Base-by-base conservation (phyloP, 2,329 filamentous ascomycete genomes). In the Venturia nashicola region DNA sequence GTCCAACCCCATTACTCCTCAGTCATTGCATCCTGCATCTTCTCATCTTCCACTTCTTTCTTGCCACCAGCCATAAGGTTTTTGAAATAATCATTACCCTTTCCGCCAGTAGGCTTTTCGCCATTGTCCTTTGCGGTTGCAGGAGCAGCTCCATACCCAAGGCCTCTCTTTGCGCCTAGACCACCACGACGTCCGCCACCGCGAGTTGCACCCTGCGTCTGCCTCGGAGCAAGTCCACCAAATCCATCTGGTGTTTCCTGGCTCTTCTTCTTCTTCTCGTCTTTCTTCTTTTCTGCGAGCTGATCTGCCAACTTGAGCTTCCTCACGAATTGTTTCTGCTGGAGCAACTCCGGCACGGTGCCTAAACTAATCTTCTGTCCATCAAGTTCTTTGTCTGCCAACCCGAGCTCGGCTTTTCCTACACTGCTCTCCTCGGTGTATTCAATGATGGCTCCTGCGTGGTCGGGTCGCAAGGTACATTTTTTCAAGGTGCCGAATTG, bases 391-490 rank as follows among this genome's bases (percentile, higher is more conserved):
- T 42, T 54, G 20, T 36, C 44, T 57, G 46, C 20, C 20, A 65
- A 32, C 12, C 61, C 61, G 20, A 65, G 27, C 32, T 63, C 32
- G 11, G 61, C 64, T 18, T 40, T 59, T 12, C 64, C 64, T 3
- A 48, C 64, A 44, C 61, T 59, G 34, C 39, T 46, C 36, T 44
- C 62, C n/a, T 65, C 62, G 27, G 27, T 78, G 70, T 89, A 97
- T 71, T 97, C 94, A 44, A 97, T 82, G 63, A 93, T 88, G 5
- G 92, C 94, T 14, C 91, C 92, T 65, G 87, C 86, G 67, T 96
- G 89, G 65, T 91, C 84, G 1, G 91, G 90, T 57, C 91, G 86
- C 12, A 97, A 80, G 14, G 88, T 81, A 4, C 97, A 80, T 73
- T 92, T 93, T 67, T 86, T 80, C 32, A 97, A 80, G 1, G 81